Evolutionary conservation across 345 rosid genomes (phyloP), one percentile per base, ranked within the genome.

Genomic region (Excoecaria agallocha): DNA sequence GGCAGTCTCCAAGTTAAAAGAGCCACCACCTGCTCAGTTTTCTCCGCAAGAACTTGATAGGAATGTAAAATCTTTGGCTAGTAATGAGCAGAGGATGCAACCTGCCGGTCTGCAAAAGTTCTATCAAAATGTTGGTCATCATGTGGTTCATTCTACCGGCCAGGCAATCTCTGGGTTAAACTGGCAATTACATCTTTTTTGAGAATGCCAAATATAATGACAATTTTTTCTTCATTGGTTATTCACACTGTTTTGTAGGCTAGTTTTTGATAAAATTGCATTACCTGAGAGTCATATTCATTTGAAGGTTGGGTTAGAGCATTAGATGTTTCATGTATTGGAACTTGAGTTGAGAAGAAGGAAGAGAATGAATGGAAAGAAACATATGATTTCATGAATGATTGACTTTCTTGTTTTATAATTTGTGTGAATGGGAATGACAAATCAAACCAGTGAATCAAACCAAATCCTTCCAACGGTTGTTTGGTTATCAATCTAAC

Each of bases 131-230:
- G 30, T 30, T 30, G 1, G 30, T 30, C 30, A 30, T 30, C 30
- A 38, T 16, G 62, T 24, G 60, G 69, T 30, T 52, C 1, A 30
- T 30, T 30, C 30, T 30, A 30, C 39, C 49, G 37, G 62, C 9
- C 16, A 22, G 49, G 64, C 22, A 45, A 56, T 30, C 56, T 20
- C 51, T 45, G 12, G 67, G 20, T 48, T 20, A 48, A 67, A 48
- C 25, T 30, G 67, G 38, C 66, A 67, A 59, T 2, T 43, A 35
- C 39, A 41, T n/a, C 46, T 56, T 46, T 74, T 90, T 49, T 89
- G 22, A 89, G 89, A 86, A 76, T 64, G 78, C 68, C 66, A 56
- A 43, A 51, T 55, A n/a, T 68, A 6, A 25, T 24, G n/a, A 50
- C 52, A 50, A 66, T 8, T 51, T 30, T 30, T 52, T 43, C 38